A percentile compares a stretch with the other conserved stretches of the same genome.
These are phyloP conservation scores for Lichtheimia hyalospora DNA, from an alignment of 371 early-diverging fungal genomes.

Conservation along the genomic window DNA sequence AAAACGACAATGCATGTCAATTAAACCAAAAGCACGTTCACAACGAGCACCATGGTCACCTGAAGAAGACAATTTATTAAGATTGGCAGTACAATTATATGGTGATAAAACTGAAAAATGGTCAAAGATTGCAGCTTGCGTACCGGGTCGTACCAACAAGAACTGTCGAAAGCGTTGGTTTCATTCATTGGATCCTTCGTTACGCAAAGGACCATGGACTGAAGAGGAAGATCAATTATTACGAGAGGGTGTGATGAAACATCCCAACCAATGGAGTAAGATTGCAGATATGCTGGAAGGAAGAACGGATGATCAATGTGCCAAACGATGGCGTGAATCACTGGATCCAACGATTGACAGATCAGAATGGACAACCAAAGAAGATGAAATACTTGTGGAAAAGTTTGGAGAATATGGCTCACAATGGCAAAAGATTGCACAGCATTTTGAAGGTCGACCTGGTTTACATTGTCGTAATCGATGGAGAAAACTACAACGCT, in stretches of 20 bases:
- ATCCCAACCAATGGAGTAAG: slow-evolving; percentile 77
- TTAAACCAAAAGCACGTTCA: slow-evolving; percentile 11
- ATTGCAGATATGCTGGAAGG: slow-evolving; percentile 78
- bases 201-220: slow-evolving; percentile 82
- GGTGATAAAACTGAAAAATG: slow-evolving; percentile 83
- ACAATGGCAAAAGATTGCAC: slow-evolving; percentile 82
- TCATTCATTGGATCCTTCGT: slow-evolving; percentile 75
- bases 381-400: slow-evolving; percentile 66
- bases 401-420: slow-evolving; percentile 72
- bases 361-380: slow-evolving; percentile 76
- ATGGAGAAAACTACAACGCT: slow-evolving; percentile 77
- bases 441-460: slow-evolving; percentile 77
- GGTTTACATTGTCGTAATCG: slow-evolving; percentile 82
- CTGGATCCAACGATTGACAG: slow-evolving; percentile 77
- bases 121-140: slow-evolving; percentile 79
- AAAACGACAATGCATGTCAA: slow-evolving; percentile 4
- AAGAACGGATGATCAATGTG: slow-evolving; percentile 83
- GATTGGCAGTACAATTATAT: slow-evolving; percentile 69
- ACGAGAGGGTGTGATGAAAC: slow-evolving; percentile 65
- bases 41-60: slow-evolving; percentile 67
- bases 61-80: slow-evolving; percentile 68
- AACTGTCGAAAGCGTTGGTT: slow-evolving; percentile 85
- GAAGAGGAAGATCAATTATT: slow-evolving; percentile 73
- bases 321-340: slow-evolving; percentile 81
- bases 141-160: slow-evolving; percentile 81